A percentile compares a stretch with the other conserved stretches of the same genome.
These are phyloP conservation scores for Trichophyton schoenleinii DNA, from an alignment of 2,329 filamentous ascomycete genomes.

Conservation along the genomic window DNA sequence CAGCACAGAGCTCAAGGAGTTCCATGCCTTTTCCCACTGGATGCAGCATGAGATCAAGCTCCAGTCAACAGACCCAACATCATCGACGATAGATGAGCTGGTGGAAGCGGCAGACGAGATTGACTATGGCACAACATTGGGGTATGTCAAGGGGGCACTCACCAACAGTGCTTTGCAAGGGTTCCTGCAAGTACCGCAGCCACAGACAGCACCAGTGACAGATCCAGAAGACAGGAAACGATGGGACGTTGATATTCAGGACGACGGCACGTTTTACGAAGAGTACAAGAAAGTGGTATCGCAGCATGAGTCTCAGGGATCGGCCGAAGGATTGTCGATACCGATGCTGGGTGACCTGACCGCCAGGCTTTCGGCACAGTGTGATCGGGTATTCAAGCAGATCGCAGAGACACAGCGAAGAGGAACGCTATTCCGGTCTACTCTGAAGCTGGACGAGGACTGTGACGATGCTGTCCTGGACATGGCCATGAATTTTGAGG, in stretches of 20 bases:
- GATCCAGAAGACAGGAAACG: conserved; percentile 33
- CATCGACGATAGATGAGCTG: conserved; percentile 52
- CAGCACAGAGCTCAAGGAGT: conserved; percentile 66
- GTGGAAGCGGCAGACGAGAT: conserved; percentile 65
- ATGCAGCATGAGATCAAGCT: conserved; percentile 71
- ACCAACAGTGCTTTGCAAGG: conserved; percentile 51
- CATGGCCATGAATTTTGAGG: conserved; percentile 45
- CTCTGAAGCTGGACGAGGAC: conserved; percentile 36
- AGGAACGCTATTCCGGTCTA: conserved; percentile 54
- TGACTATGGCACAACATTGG: conserved; percentile 58
- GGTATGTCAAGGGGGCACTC: conserved; percentile 64
- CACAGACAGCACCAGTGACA: conserved; percentile 3
- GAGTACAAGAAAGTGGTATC: conserved; percentile 40
- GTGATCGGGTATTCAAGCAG: conserved; percentile 50
- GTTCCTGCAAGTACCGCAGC: conserved; percentile 36
- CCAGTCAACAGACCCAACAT: conserved; percentile 51
- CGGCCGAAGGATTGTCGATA: conserved; percentile 39
- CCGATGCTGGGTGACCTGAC: conserved; percentile 54
- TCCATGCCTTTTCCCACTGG: conserved; percentile 70
- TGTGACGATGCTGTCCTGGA: conserved; percentile 36
- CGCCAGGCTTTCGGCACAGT: conserved; percentile 45
- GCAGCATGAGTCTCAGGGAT: conserved; percentile 38
- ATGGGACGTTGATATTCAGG: conserved; percentile 28
- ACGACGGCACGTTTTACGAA: conserved; percentile 32
- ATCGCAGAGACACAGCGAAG: conserved; percentile 58